A percentile compares a stretch with the other conserved stretches of the same genome.
phyloP scores from a whole-genome alignment of 352 stramenopile species.

The Elongisporangium senticosum region DNA sequence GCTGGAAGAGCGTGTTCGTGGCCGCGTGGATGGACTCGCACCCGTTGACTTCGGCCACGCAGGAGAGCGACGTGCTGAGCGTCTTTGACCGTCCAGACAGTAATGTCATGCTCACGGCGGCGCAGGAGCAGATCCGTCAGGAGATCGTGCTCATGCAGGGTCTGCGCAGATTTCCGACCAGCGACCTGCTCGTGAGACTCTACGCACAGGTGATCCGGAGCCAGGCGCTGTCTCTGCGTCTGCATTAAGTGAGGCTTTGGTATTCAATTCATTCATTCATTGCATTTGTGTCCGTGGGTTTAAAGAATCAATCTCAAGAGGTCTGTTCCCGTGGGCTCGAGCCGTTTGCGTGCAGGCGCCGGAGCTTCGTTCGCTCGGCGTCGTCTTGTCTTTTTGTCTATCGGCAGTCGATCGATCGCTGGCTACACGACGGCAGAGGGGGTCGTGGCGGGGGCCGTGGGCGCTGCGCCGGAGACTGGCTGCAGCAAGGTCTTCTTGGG shows the following conservation, averaged over 20 bases:
- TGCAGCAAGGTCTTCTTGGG: conserved; percentile 1
- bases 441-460: background rate
- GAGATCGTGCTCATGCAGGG: conserved; percentile 65
- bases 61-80: conserved; percentile 27
- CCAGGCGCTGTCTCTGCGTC: background rate
- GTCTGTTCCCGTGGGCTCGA: background rate
- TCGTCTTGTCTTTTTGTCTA: background rate
- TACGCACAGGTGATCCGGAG: conserved; percentile 47
- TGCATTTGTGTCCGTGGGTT: conserved; percentile 13
- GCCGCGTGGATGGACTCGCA: conserved; percentile 30
- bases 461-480: background rate
- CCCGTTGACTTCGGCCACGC: conserved; percentile 13
- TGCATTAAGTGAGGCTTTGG: background rate
- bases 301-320: conserved; percentile 2
- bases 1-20: conserved; percentile 44
- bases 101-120: conserved; percentile 19
- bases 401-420: background rate
- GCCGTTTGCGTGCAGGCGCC: background rate
- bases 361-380: background rate
- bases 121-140: conserved; percentile 34
- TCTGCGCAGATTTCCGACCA: conserved; percentile 41
- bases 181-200: conserved; percentile 31
- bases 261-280: conserved; percentile 12
- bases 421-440: background rate
- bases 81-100: conserved; percentile 21